A percentile compares a stretch with the other conserved stretches of the same genome.
These are phyloP conservation scores for Verticillium albo-atrum DNA, from an alignment of 2,329 filamentous ascomycete genomes.

Conservation along the genomic window DNA sequence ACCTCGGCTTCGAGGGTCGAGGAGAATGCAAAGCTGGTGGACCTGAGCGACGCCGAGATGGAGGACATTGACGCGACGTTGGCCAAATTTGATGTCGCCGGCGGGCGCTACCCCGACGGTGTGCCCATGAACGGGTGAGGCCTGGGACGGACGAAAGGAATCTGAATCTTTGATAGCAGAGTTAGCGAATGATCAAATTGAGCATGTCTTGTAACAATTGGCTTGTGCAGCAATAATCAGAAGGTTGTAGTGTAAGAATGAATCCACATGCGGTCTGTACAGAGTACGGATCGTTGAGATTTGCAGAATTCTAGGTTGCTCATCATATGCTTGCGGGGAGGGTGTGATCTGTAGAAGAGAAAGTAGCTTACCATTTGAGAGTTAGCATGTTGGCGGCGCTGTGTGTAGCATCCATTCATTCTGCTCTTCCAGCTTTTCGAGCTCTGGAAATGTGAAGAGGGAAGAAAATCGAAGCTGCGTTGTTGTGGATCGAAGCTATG, in stretches of 20 bases:
- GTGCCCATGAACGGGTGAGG: conserved; percentile 30
- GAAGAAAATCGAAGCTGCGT: not conserved
- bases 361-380: conserved; percentile 15
- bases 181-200: not conserved
- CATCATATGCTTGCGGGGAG: conserved; percentile 17
- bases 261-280: conserved; percentile 23
- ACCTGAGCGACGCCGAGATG: conserved; percentile 46
- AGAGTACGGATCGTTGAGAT: conserved; percentile 30
- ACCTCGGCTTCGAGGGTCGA: conserved; percentile 48
- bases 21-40: conserved; percentile 54
- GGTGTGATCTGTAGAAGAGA: conserved; percentile 3
- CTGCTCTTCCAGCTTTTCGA: not conserved
- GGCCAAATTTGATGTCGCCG: conserved; percentile 40
- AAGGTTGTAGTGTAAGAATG: conserved; percentile 13
- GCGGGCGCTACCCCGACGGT: conserved; percentile 41
- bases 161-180: not conserved
- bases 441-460: not conserved
- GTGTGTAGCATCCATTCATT: not conserved
- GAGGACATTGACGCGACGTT: conserved; percentile 45
- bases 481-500: not conserved
- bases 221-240: not conserved
- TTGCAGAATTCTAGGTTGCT: conserved; percentile 42
- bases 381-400: not conserved
- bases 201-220: not conserved
- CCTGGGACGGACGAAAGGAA: not conserved